Percentiles rank a stretch among this genome's conserved stretches.
Evolutionary conservation across 768 basidiomycete species (phyloP).

Genomic region (Kwoniella sp.): DNA sequence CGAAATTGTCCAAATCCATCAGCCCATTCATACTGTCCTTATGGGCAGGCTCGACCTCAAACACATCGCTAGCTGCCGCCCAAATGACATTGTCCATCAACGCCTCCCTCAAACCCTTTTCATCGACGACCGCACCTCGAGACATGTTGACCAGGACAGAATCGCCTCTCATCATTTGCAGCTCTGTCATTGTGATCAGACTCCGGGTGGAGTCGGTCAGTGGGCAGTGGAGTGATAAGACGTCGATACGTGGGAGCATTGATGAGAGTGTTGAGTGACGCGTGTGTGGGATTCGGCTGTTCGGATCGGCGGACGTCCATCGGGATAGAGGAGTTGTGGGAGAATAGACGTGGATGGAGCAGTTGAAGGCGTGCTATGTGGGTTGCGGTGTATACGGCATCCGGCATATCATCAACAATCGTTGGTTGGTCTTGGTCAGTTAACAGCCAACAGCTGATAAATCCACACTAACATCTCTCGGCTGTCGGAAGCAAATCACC

Average conservation of each 20-base stretch:
- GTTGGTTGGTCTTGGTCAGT: too few species aligned
- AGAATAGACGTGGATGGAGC: slow-evolving; percentile 45
- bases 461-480: too few species aligned
- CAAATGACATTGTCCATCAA: slow-evolving; percentile 22
- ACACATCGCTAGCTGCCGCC: slow-evolving; percentile 41
- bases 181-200: slow-evolving; percentile 39
- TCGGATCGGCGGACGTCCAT: slow-evolving; percentile 33
- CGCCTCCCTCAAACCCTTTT: slow-evolving; percentile 26
- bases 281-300: slow-evolving; percentile 29
- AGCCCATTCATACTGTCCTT: slow-evolving; percentile 25
- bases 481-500: too few species aligned
- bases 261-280: slow-evolving; percentile 43
- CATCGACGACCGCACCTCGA: slow-evolving; percentile 48
- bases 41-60: slow-evolving; percentile 30
- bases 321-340: slow-evolving; percentile 42
- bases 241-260: slow-evolving; percentile 44
- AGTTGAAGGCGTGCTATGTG: slow-evolving; percentile 44
- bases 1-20: slow-evolving; percentile 33
- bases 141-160: slow-evolving; percentile 51
- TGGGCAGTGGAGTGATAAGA: slow-evolving; percentile 54
- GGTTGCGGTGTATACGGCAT: too few species aligned
- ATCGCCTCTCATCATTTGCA: slow-evolving; percentile 38
- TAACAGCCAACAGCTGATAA: too few species aligned
- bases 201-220: slow-evolving; percentile 39
- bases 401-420: too few species aligned